Base-by-base conservation (phyloP, 169 alveolate genomes). In the Eimeria acervulina region DNA sequence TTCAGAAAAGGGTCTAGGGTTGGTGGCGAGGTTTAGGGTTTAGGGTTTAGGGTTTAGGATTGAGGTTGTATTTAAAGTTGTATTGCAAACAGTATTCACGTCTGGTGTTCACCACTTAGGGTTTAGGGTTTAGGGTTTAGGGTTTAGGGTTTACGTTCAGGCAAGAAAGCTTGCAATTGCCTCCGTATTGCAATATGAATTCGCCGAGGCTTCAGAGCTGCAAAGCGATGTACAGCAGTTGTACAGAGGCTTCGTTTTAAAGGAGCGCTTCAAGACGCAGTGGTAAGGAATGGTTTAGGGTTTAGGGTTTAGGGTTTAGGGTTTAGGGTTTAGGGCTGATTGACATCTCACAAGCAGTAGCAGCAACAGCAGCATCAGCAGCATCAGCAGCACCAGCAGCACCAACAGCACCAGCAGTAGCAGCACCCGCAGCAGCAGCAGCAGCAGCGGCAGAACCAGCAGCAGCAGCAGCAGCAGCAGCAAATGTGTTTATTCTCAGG, bases 151-250 rank as follows among this genome's bases (percentile, higher is more conserved):
- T 17, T 90, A 40, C 28, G 42, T 38, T 42, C 95, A 91, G 95
- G 95, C 83, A 6, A 42, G 42, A 42, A 83, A 84, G 40, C n/a
- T 91, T 47, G 80, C 80, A 68, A 91, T 91, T 66, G 95, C 95
- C 1, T 28, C 95, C 1, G 95, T 91, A 52, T 78, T 91, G 19
- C 95, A 91, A 6, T 74, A 91, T 42, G 95, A 84, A 28, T 84
- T 78, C n/a, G 5, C 91, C 1, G 95, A 78, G 42, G 85, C 83
- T 36, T 42, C 95, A 23, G 95, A 74, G 63, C 81, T 40, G 91
- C 61, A 66, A 2, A 91, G 91, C 55, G 95, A 91, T 42, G 23
- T 76, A 36, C 95, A 91, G 83, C 68, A 66, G 51, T 12, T 80
- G 19, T 80, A 44, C 90, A 80, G 90, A 33, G 63, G 70, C 13